phyloP scores from a whole-genome alignment of 2,329 filamentous ascomycete genomes.

The Clathrospora elynae region DNA sequence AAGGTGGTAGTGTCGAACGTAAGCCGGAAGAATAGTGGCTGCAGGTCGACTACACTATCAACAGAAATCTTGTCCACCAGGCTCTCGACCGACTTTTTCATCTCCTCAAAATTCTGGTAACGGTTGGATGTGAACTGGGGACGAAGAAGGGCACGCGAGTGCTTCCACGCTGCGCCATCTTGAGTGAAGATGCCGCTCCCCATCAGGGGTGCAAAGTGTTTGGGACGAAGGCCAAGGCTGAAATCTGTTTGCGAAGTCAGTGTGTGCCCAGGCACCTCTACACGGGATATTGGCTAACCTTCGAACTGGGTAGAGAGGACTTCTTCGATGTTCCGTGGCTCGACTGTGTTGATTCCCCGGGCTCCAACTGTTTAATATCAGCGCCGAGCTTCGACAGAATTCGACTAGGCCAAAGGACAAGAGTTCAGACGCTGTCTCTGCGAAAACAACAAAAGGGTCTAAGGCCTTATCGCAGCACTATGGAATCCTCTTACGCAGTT shows the following conservation, averaged over 20 bases:
- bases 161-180: constrained; percentile 33
- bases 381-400: not conserved
- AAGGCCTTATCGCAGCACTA: too few relatives aligned
- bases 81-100: constrained; percentile 32
- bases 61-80: constrained; percentile 12
- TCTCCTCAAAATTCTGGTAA: constrained; percentile 38
- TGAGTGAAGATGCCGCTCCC: constrained; percentile 25
- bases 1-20: constrained; percentile 46
- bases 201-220: constrained; percentile 16
- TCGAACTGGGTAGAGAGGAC: constrained; percentile 21
- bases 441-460: too few relatives aligned
- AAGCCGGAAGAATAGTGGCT: constrained; percentile 48
- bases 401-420: too few relatives aligned
- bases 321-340: constrained; percentile 25
- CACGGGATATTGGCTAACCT: not conserved
- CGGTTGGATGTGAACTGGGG: constrained; percentile 42
- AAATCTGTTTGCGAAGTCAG: constrained; percentile 7
- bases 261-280: not conserved
- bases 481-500: constrained; percentile 4
- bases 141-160: constrained; percentile 40
- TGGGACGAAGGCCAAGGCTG: constrained; percentile 9
- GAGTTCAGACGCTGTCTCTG: too few relatives aligned
- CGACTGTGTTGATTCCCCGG: constrained; percentile 16
- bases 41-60: constrained; percentile 40
- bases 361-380: constrained; percentile 8